phyloP scores from a whole-genome alignment of 768 basidiomycete genomes.

The Kwoniella dendrophila region DNA sequence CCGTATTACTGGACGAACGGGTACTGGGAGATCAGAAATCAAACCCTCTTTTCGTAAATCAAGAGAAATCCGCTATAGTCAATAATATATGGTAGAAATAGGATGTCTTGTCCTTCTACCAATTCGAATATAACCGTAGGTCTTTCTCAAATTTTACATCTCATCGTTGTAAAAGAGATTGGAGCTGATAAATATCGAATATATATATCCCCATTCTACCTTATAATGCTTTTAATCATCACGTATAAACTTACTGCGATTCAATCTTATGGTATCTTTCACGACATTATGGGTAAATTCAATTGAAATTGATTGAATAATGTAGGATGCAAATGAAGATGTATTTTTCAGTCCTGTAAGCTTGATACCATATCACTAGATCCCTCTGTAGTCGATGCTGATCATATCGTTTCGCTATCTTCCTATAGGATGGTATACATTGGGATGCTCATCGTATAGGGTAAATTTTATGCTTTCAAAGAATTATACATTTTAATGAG shows the following conservation, averaged over 20 bases:
- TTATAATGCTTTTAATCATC: no score
- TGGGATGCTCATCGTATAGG: slow-evolving; percentile 44
- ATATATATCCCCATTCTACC: no score
- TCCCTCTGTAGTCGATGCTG: background rate
- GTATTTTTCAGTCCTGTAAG: slow-evolving; percentile 19
- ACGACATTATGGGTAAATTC: background rate
- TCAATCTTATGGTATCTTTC: no score
- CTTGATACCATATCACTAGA: background rate
- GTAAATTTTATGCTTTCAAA: background rate
- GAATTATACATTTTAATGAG: no score
- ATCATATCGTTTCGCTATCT: background rate
- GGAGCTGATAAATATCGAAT: no score
- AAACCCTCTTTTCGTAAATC: no score
- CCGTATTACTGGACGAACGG: no score
- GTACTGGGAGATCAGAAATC: no score
- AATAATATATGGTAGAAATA: background rate
- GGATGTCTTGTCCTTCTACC: slow-evolving; percentile 12
- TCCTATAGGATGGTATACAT: slow-evolving; percentile 33
- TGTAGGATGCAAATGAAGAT: slow-evolving; percentile 20
- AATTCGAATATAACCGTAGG: slow-evolving; percentile 21
- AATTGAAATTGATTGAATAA: background rate
- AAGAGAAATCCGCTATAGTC: background rate
- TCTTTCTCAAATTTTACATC: background rate
- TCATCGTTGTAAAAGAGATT: background rate
- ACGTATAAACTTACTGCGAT: no score